Evolutionary conservation across 371 early-diverging fungal species (phyloP).

Genomic region (Dichotomocladium elegans): DNA sequence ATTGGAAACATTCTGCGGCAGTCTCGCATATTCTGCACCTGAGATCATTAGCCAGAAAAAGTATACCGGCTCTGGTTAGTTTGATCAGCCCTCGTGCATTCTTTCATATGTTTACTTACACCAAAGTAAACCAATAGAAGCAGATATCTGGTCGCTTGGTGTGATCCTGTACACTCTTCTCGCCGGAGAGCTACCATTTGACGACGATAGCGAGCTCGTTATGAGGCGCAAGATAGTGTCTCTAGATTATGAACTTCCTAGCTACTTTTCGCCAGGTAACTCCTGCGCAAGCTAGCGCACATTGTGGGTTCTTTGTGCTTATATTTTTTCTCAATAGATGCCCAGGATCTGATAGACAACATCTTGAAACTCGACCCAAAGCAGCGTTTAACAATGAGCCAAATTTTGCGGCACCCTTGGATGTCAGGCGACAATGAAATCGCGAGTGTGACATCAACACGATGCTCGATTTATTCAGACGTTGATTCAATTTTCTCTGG

Average conservation of each 20-base stretch:
- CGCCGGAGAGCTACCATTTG: conserved; percentile 83
- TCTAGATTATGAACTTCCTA: conserved; percentile 71
- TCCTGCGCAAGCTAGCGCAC: neutral
- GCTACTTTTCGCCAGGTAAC: conserved; percentile 56
- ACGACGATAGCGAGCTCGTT: conserved; percentile 72
- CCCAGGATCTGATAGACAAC: conserved; percentile 40
- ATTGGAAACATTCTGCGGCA: conserved; percentile 85
- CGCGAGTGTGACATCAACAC: conserved; percentile 22
- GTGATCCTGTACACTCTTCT: conserved; percentile 79
- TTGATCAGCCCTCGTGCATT: neutral
- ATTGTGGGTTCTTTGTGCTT: neutral
- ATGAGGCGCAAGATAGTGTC: conserved; percentile 71
- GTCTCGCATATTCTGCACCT: conserved; percentile 81
- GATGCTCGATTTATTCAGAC: conserved; percentile 23
- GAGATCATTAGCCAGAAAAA: conserved; percentile 74
- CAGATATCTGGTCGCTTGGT: conserved; percentile 87
- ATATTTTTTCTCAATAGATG: conserved; percentile 20
- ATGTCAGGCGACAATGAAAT: conserved; percentile 34
- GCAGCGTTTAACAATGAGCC: conserved; percentile 60
- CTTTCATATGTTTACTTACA: neutral
- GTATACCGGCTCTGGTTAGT: conserved; percentile 73
- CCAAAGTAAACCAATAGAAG: conserved; percentile 48
- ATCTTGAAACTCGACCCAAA: conserved; percentile 67
- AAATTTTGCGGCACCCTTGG: conserved; percentile 74
- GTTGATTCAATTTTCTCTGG: conserved; percentile 24